These are phyloP conservation scores for Chaetomium olivaceum DNA, from an alignment of 2,329 filamentous ascomycete genomes.

Conservation along the genomic window DNA sequence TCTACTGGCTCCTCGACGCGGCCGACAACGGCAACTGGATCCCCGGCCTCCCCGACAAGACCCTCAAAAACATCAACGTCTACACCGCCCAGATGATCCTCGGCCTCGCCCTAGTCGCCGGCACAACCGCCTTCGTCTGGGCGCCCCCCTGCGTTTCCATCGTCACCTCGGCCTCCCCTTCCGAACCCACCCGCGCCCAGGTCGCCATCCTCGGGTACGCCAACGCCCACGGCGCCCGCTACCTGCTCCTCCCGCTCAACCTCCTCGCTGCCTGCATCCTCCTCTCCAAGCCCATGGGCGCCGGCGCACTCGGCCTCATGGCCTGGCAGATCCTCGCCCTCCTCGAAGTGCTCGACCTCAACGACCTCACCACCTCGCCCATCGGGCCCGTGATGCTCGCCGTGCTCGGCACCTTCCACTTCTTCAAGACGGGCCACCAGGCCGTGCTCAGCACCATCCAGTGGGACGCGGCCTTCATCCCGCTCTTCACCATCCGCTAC, in stretches of 20 bases:
- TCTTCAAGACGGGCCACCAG: constrained; percentile 97
- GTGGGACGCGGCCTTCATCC: constrained; percentile 94
- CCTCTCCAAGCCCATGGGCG: constrained; percentile 92
- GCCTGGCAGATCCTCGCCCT: constrained; percentile 86
- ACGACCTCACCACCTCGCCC: constrained; percentile 62
- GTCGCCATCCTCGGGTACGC: constrained; percentile 87
- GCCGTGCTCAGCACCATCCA: constrained; percentile 85
- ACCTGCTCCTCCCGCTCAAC: constrained; percentile 79
- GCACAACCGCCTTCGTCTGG: constrained; percentile 82
- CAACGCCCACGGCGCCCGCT: constrained; percentile 89
- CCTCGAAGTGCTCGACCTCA: constrained; percentile 63
- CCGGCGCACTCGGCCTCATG: constrained; percentile 77
- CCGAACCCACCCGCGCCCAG: constrained; percentile 49
- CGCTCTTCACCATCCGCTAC: constrained; percentile 78
- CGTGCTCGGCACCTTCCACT: constrained; percentile 89
- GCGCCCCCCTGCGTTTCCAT: constrained; percentile 82
- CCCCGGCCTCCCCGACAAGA: constrained; percentile 55
- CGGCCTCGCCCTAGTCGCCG: constrained; percentile 77
- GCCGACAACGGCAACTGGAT: constrained; percentile 87
- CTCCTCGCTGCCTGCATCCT: constrained; percentile 75
- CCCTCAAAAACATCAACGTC: constrained; percentile 72
- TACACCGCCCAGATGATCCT: constrained; percentile 79
- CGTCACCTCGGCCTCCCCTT: constrained; percentile 49
- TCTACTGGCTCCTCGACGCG: constrained; percentile 87
- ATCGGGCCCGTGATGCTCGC: constrained; percentile 84